Percentiles rank a stretch among this genome's conserved stretches.
Conservation (phyloP, 805 yeast species). For the Zygoascus flipseniorum region DNA sequence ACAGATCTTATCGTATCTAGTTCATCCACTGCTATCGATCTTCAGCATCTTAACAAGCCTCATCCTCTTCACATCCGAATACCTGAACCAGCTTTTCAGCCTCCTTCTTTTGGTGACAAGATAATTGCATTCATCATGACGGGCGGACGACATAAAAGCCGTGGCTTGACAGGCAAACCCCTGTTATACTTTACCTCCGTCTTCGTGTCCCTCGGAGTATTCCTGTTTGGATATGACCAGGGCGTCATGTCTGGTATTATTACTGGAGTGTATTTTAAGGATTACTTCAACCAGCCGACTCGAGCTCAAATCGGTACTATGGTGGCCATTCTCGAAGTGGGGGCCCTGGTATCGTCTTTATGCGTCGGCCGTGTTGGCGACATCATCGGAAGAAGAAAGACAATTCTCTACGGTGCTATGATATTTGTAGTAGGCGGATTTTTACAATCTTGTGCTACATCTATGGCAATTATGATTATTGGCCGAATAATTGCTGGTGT, state of each 20-base stretch:
- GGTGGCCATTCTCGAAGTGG: constrained; percentile 82
- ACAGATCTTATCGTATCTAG: neutral
- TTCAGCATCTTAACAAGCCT: neutral
- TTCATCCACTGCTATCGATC: neutral
- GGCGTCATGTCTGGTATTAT: constrained; percentile 88
- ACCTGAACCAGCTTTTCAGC: constrained; percentile 15
- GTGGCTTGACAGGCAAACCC: constrained; percentile 27
- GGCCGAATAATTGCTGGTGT: constrained; percentile 53
- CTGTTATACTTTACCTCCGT: constrained; percentile 35
- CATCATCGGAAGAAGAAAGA: constrained; percentile 64
- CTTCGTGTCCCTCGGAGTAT: constrained; percentile 41
- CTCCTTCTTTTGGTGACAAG: constrained; percentile 17
- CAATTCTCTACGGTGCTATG: constrained; percentile 70
- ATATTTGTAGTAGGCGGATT: constrained; percentile 24
- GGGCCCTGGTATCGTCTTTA: constrained; percentile 77
- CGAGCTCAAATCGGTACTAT: constrained; percentile 73
- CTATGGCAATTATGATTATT: constrained; percentile 39
- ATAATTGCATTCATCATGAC: constrained; percentile 19
- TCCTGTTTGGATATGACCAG: constrained; percentile 74
- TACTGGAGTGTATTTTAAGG: constrained; percentile 61
- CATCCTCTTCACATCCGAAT: constrained; percentile 7
- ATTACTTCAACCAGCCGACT: constrained; percentile 64
- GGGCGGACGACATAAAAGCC: constrained; percentile 12
- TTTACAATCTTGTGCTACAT: constrained; percentile 20
- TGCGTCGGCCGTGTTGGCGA: constrained; percentile 73